Evolutionary conservation across 2,329 filamentous ascomycete species (phyloP), one percentile per base, ranked within the genome.

Genomic region (Calonectria henricotiae): DNA sequence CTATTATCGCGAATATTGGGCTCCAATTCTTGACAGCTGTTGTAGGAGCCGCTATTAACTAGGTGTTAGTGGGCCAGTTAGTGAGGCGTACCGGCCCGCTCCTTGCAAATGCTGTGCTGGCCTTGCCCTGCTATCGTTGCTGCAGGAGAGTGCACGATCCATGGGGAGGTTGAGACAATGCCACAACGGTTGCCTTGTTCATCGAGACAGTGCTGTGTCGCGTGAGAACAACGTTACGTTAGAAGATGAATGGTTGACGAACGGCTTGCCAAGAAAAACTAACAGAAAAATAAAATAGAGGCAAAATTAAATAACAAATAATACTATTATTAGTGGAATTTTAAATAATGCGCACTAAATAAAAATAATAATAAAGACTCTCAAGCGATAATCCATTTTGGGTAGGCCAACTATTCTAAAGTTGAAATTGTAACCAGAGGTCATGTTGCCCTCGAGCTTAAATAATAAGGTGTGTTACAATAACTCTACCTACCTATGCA

Each of bases 81-180:
- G 25, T 60, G 51, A 55, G 47, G 58, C 58, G 51, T 63, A 55
- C 47, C 65, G 47, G 58, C 46, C 58, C 58, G 65, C 58, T 15
- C 58, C 65, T 46, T 62, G 55, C 58, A 12, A 44, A 32, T 25
- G 20, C 55, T 49, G 37, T 25, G 41, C 17, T 27, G 27, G 39
- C 58, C 58, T 44, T 12, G 49, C 55, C 55, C 54, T 55, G 30
- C 37, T 39, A n/a, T 35, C n/a, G 25, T 17, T 47, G 46, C 58
- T 51, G 39, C 49, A 46, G 46, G 27, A 39, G 47, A 51, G 27
- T 32, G 47, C 25, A n/a, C 47, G 47, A 51, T 51, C 27, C 47
- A 51, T 51, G 25, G 39, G 46, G 11, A 32, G 30, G 37, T 58
- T 58, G 51, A 58, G 51, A 58, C 51, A 58, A 17, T 32, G 51